phyloP scores from a whole-genome alignment of 2,329 filamentous ascomycete species.

The Colletotrichum liaoningense region DNA sequence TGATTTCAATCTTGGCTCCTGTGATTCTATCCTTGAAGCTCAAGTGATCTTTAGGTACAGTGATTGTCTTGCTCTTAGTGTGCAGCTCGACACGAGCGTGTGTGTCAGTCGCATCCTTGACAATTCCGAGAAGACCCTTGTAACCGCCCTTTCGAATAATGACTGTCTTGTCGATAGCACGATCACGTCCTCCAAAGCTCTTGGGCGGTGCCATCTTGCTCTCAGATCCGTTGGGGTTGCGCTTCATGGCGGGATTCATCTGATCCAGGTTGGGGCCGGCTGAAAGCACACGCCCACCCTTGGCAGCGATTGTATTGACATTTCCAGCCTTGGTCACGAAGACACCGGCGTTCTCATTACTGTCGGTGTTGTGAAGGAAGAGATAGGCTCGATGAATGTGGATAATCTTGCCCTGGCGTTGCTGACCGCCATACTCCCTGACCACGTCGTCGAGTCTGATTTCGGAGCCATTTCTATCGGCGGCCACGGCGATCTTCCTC shows the following conservation, averaged over 20 bases:
- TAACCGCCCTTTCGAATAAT: conserved; percentile 87
- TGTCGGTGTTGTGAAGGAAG: conserved; percentile 87
- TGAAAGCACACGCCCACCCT: conserved; percentile 79
- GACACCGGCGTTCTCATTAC: conserved; percentile 87
- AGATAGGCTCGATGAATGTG: conserved; percentile 95
- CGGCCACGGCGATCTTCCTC: conserved; percentile 87
- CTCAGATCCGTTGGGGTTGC: conserved; percentile 68
- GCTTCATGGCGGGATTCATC: conserved; percentile 92
- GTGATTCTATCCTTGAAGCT: conserved; percentile 87
- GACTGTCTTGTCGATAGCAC: conserved; percentile 90
- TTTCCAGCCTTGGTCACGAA: conserved; percentile 89
- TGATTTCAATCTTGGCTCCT: conserved; percentile 81
- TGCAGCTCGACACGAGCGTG: conserved; percentile 92
- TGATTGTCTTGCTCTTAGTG: conserved; percentile 92
- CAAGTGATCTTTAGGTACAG: conserved; percentile 83
- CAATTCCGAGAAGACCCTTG: conserved; percentile 93
- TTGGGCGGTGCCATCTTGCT: conserved; percentile 76
- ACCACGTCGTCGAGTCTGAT: conserved; percentile 93
- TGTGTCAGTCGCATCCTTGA: conserved; percentile 91
- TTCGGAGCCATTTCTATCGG: conserved; percentile 92
- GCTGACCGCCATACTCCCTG: conserved; percentile 88
- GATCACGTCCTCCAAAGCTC: conserved; percentile 79
- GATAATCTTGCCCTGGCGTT: conserved; percentile 87
- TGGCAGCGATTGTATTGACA: conserved; percentile 92
- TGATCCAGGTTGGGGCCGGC: conserved; percentile 83